These are phyloP conservation scores for Dothidotthia symphoricarpi DNA, from an alignment of 2,329 filamentous ascomycete species.

Conservation along the genomic window DNA sequence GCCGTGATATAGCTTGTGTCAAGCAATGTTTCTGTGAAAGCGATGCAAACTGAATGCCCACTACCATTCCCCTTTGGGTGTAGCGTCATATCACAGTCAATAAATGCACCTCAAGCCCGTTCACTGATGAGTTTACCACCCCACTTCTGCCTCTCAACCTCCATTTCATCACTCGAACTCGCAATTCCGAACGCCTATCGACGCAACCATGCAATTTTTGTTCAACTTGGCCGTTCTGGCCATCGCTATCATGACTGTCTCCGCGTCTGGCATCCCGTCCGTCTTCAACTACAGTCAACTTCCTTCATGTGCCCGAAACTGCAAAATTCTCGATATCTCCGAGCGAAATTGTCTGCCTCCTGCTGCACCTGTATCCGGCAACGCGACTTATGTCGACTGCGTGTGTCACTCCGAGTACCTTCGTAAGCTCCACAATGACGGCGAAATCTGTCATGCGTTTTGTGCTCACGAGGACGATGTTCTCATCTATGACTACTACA, in stretches of 20 bases:
- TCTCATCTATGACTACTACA: conserved; percentile 25
- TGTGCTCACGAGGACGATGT: conserved; percentile 59
- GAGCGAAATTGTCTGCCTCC: conserved; percentile 66
- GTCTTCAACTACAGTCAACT: conserved; percentile 3
- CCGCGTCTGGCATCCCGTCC: background rate
- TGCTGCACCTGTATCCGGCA: conserved; percentile 51
- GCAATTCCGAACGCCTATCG: too few species aligned
- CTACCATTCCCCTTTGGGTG: background rate
- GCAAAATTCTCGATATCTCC: background rate
- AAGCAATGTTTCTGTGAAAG: too few species aligned
- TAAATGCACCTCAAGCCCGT: too few species aligned
- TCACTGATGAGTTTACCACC: too few species aligned
- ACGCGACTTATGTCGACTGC: conserved; percentile 62
- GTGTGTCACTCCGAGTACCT: conserved; percentile 69
- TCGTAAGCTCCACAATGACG: conserved; percentile 55
- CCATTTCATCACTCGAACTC: too few species aligned
- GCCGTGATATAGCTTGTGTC: too few species aligned
- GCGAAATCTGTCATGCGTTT: conserved; percentile 61
- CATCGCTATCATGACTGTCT: background rate
- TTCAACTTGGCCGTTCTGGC: background rate
- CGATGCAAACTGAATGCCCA: too few species aligned
- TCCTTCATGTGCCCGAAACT: conserved; percentile 4
- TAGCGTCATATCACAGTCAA: background rate
- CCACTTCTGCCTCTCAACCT: too few species aligned
- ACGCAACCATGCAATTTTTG: conserved; percentile 1